Evolutionary conservation across 2,329 filamentous ascomycete species (phyloP).

Genomic region (Fusarium bulbicola): DNA sequence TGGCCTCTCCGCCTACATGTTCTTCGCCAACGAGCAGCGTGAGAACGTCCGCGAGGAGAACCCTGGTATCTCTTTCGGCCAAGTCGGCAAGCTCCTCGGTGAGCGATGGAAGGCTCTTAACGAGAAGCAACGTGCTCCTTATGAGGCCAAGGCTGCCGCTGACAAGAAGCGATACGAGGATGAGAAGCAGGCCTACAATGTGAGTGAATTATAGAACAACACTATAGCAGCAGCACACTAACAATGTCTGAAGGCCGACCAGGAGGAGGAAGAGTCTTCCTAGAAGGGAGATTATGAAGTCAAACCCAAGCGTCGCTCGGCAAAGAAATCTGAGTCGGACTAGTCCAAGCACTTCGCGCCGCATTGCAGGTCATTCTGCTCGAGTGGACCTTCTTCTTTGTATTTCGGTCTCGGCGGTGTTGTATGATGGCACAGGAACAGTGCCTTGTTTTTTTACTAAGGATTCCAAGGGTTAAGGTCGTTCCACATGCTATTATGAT

Average conservation of each 20-base stretch:
- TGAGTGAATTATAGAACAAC: slow-evolving; percentile 56
- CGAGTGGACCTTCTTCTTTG: slow-evolving; percentile 43
- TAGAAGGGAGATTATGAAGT: slow-evolving; percentile 36
- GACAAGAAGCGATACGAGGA: slow-evolving; percentile 99
- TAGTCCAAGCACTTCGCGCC: slow-evolving; percentile 15
- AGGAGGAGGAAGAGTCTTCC: slow-evolving; percentile 67
- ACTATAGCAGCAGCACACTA: slow-evolving; percentile 36
- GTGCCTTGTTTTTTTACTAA: slow-evolving; percentile 50
- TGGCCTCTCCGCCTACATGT: slow-evolving; percentile 99
- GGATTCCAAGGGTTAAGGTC: slow-evolving; percentile 48
- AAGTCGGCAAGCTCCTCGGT: slow-evolving; percentile 97
- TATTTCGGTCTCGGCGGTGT: slow-evolving; percentile 53
- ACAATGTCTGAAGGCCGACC: slow-evolving; percentile 59
- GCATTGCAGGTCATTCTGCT: slow-evolving; percentile 21
- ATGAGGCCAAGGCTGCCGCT: slow-evolving; percentile 93
- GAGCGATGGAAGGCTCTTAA: slow-evolving; percentile 98
- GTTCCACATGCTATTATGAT: slow-evolving; percentile 47
- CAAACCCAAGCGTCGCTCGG: slow-evolving; percentile 20
- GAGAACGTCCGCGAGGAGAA: slow-evolving; percentile 99
- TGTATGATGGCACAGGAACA: slow-evolving; percentile 55
- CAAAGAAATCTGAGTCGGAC: slow-evolving; percentile 17
- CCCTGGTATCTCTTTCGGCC: slow-evolving; percentile 97
- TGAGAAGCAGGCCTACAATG: slow-evolving; percentile 94
- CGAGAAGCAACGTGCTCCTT: slow-evolving; percentile 91
- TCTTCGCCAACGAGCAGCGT: slow-evolving; percentile 99